These are phyloP conservation scores for Paecilomyces dactylethromorphus DNA, from an alignment of 2,329 filamentous ascomycete genomes.

Conservation along the genomic window DNA sequence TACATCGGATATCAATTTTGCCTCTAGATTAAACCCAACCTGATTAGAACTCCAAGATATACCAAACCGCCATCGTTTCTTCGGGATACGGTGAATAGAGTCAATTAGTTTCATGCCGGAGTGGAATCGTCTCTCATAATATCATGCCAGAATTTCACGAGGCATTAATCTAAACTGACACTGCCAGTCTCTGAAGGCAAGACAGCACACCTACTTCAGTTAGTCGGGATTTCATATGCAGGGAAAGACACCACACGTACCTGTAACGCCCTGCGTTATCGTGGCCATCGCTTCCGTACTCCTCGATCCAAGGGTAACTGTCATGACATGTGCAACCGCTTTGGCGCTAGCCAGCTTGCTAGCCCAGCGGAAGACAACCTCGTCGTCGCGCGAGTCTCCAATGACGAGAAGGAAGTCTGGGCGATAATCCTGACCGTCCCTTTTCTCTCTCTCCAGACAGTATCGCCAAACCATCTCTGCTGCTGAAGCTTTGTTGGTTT, in stretches of 20 bases:
- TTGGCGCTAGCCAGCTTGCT: constrained; percentile 62
- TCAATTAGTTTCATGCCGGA: not conserved
- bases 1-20: not conserved
- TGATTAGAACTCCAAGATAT: not conserved
- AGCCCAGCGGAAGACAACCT: constrained; percentile 91
- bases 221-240: constrained; percentile 1
- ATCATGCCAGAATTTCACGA: not conserved
- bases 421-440: constrained; percentile 24
- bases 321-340: constrained; percentile 63
- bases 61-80: not conserved
- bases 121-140: not conserved
- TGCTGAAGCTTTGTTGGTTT: constrained; percentile 83
- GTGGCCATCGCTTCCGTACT: constrained; percentile 85
- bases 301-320: constrained; percentile 76
- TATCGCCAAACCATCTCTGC: constrained; percentile 65
- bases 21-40: not conserved
- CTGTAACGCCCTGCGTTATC: constrained; percentile 84
- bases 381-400: constrained; percentile 87
- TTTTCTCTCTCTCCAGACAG: constrained; percentile 51
- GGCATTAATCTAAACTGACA: constrained; percentile 4
- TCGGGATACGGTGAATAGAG: not conserved
- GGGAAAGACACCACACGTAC: constrained; percentile 44
- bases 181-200: constrained; percentile 47
- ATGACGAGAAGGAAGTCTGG: constrained; percentile 85
- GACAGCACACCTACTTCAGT: constrained; percentile 42